Evolutionary conservation across 495 filamentous ascomycete genomes (phyloP).

Genomic region (Hypoxylon intermedium): DNA sequence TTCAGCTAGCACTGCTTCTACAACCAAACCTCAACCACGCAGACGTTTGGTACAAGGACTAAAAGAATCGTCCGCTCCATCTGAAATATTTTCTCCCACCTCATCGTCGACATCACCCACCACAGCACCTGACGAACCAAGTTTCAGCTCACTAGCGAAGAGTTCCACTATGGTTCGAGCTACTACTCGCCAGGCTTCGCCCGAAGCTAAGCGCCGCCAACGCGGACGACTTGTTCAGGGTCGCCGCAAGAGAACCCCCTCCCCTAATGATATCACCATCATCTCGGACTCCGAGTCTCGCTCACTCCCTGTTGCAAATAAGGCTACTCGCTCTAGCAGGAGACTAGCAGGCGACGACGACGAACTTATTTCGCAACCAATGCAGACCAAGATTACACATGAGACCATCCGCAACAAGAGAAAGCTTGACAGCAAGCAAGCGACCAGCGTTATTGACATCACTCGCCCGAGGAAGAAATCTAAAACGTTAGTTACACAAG

Average conservation of each 20-base stretch:
- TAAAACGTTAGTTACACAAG: no score
- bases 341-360: background rate
- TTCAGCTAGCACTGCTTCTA: constrained; percentile 4
- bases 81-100: constrained; percentile 36
- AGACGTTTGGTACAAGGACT: constrained; percentile 37
- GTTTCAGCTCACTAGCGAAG: constrained; percentile 11
- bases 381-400: background rate
- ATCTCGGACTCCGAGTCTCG: constrained; percentile 12
- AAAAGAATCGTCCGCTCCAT: constrained; percentile 30
- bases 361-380: no score
- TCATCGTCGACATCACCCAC: constrained; percentile 32
- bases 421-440: no score
- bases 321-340: constrained; percentile 1
- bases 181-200: constrained; percentile 19
- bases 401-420: no score
- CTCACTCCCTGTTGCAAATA: background rate
- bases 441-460: no score
- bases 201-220: constrained; percentile 41
- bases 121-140: constrained; percentile 30
- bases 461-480: no score
- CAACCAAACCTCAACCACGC: constrained; percentile 21
- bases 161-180: constrained; percentile 1
- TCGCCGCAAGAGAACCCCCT: constrained; percentile 57
- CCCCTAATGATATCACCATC: constrained; percentile 44
- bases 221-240: constrained; percentile 66